Conservation (phyloP, 176 grass and related monocot genomes). For the Triticum aestivum region DNA sequence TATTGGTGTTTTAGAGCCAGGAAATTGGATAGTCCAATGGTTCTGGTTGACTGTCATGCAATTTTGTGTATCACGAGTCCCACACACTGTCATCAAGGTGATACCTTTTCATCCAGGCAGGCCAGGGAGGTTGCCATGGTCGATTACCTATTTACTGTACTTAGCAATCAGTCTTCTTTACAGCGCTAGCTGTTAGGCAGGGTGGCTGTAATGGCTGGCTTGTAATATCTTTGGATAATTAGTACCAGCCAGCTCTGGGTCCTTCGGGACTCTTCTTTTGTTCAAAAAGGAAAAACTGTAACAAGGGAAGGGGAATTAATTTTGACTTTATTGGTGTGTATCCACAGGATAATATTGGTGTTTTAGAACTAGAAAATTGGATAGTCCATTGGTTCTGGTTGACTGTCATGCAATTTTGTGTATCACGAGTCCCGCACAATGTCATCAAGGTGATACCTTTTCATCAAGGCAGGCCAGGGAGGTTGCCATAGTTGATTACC, state of each 20-base stretch:
- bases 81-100: neutral
- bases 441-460: neutral
- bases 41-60: neutral
- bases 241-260: too few species aligned
- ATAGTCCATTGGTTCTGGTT: neutral
- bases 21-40: neutral
- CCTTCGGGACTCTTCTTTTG: too few species aligned
- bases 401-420: constrained; percentile 16
- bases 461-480: neutral
- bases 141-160: neutral
- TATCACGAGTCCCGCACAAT: neutral
- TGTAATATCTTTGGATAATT: too few species aligned
- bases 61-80: constrained; percentile 11
- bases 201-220: too few species aligned
- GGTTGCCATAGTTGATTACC: neutral
- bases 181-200: neutral
- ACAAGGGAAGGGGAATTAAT: too few species aligned
- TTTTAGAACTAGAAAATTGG: neutral
- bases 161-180: neutral
- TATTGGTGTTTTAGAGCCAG: neutral
- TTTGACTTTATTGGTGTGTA: too few species aligned
- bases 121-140: neutral
- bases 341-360: neutral
- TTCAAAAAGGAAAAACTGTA: too few species aligned
- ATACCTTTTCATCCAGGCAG: neutral